Conservation (phyloP, 768 basidiomycete species). For the Russula brevipes region DNA sequence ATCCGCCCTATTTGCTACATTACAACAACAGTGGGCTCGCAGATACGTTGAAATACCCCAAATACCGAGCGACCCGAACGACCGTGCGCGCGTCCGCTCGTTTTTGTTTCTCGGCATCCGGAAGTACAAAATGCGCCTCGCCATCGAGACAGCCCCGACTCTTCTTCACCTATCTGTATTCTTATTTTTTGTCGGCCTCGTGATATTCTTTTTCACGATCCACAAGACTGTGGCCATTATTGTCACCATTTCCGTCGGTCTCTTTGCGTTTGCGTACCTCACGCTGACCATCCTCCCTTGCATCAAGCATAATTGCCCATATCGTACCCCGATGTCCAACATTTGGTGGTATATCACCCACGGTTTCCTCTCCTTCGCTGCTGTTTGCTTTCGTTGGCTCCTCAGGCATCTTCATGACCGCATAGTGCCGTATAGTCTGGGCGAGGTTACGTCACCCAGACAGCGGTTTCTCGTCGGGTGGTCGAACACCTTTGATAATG, state of each 20-base stretch:
- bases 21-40: constrained; percentile 18
- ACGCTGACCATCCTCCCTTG: constrained; percentile 7
- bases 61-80: background rate
- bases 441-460: background rate
- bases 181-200: constrained; percentile 18
- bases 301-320: background rate
- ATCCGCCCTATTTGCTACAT: constrained; percentile 16
- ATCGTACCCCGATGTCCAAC: constrained; percentile 1
- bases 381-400: background rate
- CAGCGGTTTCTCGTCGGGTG: background rate
- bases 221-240: constrained; percentile 7
- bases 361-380: background rate
- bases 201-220: constrained; percentile 12
- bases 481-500: no score
- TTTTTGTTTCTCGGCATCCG: constrained; percentile 14
- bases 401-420: background rate
- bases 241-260: background rate
- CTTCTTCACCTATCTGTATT: constrained; percentile 20
- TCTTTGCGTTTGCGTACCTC: constrained; percentile 8
- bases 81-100: constrained; percentile 12
- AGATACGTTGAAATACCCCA: constrained; percentile 10
- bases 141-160: constrained; percentile 5
- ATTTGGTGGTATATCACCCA: background rate
- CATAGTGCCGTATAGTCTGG: background rate
- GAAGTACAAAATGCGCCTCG: background rate